Evolutionary conservation across 208 protist species (phyloP).

Genomic region (Leishmania turanica): DNA sequence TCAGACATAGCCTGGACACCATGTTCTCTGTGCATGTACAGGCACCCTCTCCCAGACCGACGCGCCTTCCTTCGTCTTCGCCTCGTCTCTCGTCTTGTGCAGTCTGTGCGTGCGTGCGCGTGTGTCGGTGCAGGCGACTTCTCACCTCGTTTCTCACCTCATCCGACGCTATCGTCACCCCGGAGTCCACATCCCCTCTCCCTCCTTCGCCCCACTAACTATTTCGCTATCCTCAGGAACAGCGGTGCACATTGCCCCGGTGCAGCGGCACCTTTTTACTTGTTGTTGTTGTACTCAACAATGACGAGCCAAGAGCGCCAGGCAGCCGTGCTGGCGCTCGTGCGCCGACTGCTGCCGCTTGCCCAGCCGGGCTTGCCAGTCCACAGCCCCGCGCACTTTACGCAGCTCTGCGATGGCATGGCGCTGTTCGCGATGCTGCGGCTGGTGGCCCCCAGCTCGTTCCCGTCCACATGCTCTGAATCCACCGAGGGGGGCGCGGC

Average conservation of each 20-base stretch:
- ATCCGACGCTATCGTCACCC: background rate
- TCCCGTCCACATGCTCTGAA: constrained; percentile 35
- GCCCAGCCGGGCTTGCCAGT: constrained; percentile 9
- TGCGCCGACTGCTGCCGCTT: constrained; percentile 29
- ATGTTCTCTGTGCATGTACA: background rate
- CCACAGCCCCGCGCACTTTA: constrained; percentile 24
- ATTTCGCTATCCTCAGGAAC: background rate
- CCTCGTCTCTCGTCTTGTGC: background rate
- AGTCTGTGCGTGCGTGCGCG: background rate
- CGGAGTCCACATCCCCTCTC: background rate
- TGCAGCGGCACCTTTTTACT: background rate
- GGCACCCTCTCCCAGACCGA: background rate
- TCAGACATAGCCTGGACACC: background rate
- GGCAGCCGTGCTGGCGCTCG: constrained; percentile 27
- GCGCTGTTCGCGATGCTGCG: constrained; percentile 48
- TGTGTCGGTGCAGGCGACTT: background rate
- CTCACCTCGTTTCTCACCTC: background rate
- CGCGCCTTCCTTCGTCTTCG: background rate
- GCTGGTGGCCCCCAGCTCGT: constrained; percentile 36
- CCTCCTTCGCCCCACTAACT: background rate
- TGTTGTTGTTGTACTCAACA: background rate
- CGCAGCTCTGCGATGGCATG: constrained; percentile 43
- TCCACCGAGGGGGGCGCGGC: constrained; percentile 5
- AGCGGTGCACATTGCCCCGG: background rate
- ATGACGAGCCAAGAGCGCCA: constrained; percentile 16